Evolutionary conservation across 495 filamentous ascomycete species (phyloP).

Genomic region (Aspergillus conjunctus): DNA sequence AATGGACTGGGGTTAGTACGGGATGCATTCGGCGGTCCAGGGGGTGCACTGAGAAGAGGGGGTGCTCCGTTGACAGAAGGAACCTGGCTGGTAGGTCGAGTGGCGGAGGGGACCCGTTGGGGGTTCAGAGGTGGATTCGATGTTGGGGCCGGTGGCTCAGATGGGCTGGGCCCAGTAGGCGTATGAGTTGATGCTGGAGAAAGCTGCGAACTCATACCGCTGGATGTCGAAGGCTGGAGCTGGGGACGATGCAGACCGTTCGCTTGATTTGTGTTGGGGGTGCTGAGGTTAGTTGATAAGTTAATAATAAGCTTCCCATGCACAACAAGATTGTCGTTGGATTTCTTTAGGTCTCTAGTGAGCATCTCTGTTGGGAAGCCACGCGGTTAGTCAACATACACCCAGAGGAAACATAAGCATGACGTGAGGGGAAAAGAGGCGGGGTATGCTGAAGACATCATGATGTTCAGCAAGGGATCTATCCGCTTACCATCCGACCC

Average conservation of each 20-base stretch:
- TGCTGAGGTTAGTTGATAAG: conserved; percentile 81
- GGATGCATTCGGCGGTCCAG: conserved; percentile 28
- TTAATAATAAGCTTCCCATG: conserved; percentile 97
- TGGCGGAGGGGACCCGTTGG: conserved; percentile 43
- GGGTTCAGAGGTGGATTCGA: conserved; percentile 42
- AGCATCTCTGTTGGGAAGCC: conserved; percentile 72
- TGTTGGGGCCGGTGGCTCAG: conserved; percentile 33
- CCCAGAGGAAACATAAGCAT: not conserved
- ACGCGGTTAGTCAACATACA: conserved; percentile 9
- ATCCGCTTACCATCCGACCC: conserved; percentile 81
- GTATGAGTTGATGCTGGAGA: conserved; percentile 34
- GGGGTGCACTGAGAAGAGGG: conserved; percentile 42
- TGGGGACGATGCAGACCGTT: conserved; percentile 44
- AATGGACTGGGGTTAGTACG: conserved; percentile 80
- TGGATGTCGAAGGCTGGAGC: conserved; percentile 41
- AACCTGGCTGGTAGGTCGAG: conserved; percentile 35
- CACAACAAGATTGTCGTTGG: conserved; percentile 95
- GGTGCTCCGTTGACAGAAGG: conserved; percentile 37
- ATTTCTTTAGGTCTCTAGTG: conserved; percentile 97
- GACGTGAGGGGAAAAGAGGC: not conserved
- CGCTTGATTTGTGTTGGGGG: conserved; percentile 52
- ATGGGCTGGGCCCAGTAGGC: conserved; percentile 33
- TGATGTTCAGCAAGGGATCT: not conserved
- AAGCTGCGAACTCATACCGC: conserved; percentile 46
- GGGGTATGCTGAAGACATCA: not conserved